Percentiles rank a stretch among this genome's conserved stretches.
phyloP scores from a whole-genome alignment of 2,329 filamentous ascomycete species.

The Coleophoma cylindrospora region DNA sequence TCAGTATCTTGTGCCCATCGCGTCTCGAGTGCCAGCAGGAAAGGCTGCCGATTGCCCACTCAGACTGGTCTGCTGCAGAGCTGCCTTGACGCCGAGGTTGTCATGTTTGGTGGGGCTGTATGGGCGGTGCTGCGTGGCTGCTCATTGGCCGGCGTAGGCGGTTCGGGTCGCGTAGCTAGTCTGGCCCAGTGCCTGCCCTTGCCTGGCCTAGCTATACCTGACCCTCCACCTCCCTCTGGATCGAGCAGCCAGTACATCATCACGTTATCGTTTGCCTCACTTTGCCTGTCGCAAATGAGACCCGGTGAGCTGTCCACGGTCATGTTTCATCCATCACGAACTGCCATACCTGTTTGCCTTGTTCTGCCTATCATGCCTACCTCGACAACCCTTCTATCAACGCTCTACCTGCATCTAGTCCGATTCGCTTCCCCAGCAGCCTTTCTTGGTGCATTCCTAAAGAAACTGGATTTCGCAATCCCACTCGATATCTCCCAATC shows the following conservation, averaged over 20 bases:
- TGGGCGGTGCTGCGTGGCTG: neutral
- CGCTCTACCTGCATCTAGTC: too few species aligned
- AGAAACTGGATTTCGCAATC: too few species aligned
- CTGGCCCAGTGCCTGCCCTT: neutral
- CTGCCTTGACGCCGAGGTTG: neutral
- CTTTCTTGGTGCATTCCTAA: too few species aligned
- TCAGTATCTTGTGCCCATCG: neutral
- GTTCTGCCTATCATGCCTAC: too few species aligned
- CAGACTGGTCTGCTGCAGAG: neutral
- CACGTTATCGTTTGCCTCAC: neutral
- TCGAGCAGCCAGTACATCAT: neutral
- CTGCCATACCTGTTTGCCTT: too few species aligned
- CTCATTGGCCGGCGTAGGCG: neutral
- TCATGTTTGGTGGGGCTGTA: neutral
- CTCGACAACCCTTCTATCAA: too few species aligned
- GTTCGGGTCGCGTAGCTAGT: conserved; percentile 1
- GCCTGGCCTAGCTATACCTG: neutral
- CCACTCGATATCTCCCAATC: too few species aligned
- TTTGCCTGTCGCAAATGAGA: neutral
- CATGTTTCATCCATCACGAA: too few species aligned
- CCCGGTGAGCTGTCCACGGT: too few species aligned
- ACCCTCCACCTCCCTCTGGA: neutral
- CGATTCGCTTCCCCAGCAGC: too few species aligned
- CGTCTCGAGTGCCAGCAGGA: neutral
- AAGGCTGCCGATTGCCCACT: neutral